These are phyloP conservation scores for Leccinum boreale DNA, from an alignment of 768 basidiomycete species.

Conservation along the genomic window DNA sequence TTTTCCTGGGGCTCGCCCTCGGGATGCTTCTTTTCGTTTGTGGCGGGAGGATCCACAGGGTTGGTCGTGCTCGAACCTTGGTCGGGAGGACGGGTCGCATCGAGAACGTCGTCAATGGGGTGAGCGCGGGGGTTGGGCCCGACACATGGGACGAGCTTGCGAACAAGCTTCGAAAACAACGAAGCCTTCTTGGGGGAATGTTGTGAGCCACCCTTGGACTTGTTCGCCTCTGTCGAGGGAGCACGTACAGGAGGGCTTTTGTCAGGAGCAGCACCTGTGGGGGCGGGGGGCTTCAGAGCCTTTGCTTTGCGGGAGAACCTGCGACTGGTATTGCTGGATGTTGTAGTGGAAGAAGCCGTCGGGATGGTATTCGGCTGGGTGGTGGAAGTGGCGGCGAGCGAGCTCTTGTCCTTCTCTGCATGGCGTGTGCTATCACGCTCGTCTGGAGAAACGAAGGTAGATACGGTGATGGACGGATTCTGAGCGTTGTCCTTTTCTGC, in stretches of 20 bases:
- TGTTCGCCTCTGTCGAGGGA: constrained; percentile 33
- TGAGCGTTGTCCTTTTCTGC: constrained; percentile 36
- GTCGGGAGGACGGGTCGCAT: constrained; percentile 12
- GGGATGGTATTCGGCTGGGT: constrained; percentile 38
- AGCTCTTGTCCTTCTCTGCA: constrained; percentile 43
- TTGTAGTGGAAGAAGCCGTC: constrained; percentile 21
- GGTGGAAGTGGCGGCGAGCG: constrained; percentile 41
- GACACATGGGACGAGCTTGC: constrained; percentile 64
- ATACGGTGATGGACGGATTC: constrained; percentile 34
- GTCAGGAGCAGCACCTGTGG: constrained; percentile 19
- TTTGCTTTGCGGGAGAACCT: constrained; percentile 32
- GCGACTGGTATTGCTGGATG: constrained; percentile 21
- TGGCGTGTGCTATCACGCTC: constrained; percentile 31
- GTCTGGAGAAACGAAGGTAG: constrained; percentile 32
- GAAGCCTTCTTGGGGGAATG: constrained; percentile 44
- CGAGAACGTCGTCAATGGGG: constrained; percentile 38
- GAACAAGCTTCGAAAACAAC: constrained; percentile 57
- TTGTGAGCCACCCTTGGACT: constrained; percentile 33
- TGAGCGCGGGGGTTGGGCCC: constrained; percentile 49
- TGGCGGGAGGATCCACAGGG: constrained; percentile 19
- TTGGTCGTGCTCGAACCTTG: constrained; percentile 20
- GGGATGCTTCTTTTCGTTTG: constrained; percentile 29
- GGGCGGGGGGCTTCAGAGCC: constrained; percentile 13
- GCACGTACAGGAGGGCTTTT: constrained; percentile 33
- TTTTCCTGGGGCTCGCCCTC: constrained; percentile 28